These are phyloP conservation scores for Exophiala aquamarina DNA, from an alignment of 2,329 filamentous ascomycete genomes.

Conservation along the genomic window DNA sequence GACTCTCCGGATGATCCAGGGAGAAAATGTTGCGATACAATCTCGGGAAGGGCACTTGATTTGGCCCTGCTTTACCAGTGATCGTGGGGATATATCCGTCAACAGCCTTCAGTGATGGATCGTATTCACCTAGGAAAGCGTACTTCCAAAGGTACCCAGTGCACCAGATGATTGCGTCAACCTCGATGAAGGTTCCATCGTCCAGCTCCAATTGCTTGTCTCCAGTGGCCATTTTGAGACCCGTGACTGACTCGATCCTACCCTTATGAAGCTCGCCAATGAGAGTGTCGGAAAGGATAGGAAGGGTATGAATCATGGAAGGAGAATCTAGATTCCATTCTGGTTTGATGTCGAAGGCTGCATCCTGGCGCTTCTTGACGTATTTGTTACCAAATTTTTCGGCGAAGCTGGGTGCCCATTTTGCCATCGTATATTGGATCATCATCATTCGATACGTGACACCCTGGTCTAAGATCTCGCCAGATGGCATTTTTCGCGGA, in stretches of 20 bases:
- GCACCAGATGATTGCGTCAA: conserved; percentile 38
- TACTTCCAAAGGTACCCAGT: conserved; percentile 37
- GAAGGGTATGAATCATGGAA: conserved; percentile 31
- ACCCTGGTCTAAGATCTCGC: conserved; percentile 24
- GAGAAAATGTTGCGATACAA: conserved; percentile 37
- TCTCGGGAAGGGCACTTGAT: conserved; percentile 19
- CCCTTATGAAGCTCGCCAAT: conserved; percentile 31
- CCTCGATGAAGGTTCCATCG: conserved; percentile 33
- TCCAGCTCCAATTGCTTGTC: conserved; percentile 30
- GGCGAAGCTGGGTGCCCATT: conserved; percentile 14
- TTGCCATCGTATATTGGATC: conserved; percentile 15
- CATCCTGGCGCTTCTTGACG: conserved; percentile 16
- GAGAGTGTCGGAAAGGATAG: conserved; percentile 33
- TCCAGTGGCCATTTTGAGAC: conserved; percentile 24
- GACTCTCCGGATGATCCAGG: conserved; percentile 29
- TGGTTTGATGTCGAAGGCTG: conserved; percentile 12
- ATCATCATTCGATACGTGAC: conserved; percentile 21
- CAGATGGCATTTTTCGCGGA: conserved; percentile 22
- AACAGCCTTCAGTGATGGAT: conserved; percentile 24
- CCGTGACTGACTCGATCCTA: conserved; percentile 26
- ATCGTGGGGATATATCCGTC: background rate
- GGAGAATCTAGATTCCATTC: conserved; percentile 31
- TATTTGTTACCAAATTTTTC: conserved; percentile 14
- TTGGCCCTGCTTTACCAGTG: background rate
- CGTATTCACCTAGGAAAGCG: conserved; percentile 29